Conservation (phyloP, 345 rosid species). For the Syzygium aqueum region DNA sequence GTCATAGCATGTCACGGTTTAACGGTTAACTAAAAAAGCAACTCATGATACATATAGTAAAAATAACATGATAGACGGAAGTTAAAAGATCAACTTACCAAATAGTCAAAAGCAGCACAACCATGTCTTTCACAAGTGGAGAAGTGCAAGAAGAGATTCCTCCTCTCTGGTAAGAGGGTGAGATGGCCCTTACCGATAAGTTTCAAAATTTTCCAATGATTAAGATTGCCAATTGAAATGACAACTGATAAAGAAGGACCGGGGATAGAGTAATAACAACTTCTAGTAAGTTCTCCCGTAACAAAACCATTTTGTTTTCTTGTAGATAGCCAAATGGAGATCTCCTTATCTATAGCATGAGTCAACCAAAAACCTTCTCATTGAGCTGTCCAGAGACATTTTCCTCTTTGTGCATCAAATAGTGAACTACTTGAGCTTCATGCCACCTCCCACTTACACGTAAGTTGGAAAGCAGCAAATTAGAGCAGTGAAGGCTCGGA, state of each 20-base stretch:
- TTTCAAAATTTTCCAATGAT: neutral
- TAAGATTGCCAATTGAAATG: neutral
- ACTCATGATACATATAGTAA: neutral
- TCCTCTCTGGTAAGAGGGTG: neutral
- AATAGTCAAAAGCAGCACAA: neutral
- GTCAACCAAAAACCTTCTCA: conserved; percentile 6
- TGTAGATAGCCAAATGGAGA: neutral
- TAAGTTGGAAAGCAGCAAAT: conserved; percentile 37
- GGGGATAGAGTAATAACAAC: neutral
- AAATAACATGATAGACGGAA: neutral
- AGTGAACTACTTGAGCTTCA: conserved; percentile 31
- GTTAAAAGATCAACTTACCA: neutral
- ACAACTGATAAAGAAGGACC: neutral
- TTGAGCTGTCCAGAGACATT: conserved; percentile 7
- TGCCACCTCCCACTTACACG: conserved; percentile 32
- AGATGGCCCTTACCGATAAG: neutral
- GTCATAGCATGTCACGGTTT: neutral
- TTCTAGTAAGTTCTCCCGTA: neutral
- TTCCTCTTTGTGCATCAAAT: conserved; percentile 25
- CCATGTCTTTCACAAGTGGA: neutral
- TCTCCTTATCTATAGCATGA: neutral
- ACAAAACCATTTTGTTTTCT: neutral
- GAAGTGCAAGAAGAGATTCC: neutral
- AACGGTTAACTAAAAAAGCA: neutral
- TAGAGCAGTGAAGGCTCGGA: conserved; percentile 12